Percentiles rank a stretch among this genome's conserved stretches.
Conservation (phyloP, 768 basidiomycete species). For the Cyathus striatus region DNA sequence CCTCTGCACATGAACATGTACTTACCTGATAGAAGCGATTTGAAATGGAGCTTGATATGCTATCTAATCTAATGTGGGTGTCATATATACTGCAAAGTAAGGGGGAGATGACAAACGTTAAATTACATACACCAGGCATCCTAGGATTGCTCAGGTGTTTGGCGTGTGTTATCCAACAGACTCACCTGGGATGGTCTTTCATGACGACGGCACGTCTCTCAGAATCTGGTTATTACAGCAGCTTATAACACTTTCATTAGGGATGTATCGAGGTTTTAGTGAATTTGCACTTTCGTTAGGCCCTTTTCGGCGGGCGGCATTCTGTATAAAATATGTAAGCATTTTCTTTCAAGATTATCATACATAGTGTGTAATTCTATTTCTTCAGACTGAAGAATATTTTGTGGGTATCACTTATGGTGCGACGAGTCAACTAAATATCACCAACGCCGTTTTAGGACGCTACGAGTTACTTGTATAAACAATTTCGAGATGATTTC, state of each 20-base stretch:
- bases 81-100: neutral
- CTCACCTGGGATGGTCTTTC: neutral
- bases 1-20: neutral
- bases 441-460: neutral
- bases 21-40: neutral
- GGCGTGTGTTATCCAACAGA: neutral
- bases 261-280: neutral
- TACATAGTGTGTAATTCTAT: neutral
- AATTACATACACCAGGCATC: neutral
- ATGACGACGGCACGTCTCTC: neutral
- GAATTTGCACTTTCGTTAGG: neutral
- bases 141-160: neutral
- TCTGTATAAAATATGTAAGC: neutral
- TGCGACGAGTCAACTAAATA: neutral
- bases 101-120: neutral
- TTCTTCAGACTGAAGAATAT: neutral
- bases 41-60: neutral
- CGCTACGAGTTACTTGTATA: neutral
- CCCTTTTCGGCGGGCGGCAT: neutral
- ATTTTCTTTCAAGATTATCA: neutral
- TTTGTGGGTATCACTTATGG: neutral
- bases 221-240: neutral
- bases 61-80: neutral
- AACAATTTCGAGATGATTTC: neutral
- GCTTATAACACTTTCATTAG: neutral